Evolutionary conservation across 352 stramenopile species (phyloP), one percentile per base, ranked within the genome.

Genomic region (Thraustochytrium striatum): DNA sequence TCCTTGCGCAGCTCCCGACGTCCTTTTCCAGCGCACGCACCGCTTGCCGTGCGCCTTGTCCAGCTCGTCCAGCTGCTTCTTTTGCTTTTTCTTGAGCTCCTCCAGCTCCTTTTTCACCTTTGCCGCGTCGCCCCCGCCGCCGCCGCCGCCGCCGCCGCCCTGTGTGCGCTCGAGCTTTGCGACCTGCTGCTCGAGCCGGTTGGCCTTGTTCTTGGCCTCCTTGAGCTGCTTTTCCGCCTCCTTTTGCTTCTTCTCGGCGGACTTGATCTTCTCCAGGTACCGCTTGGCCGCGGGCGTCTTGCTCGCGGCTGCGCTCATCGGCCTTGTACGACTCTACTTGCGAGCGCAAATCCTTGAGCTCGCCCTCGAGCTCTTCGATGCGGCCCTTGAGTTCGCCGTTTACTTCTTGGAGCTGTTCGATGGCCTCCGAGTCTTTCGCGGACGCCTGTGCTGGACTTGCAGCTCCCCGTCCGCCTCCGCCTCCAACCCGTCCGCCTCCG

Each of bases 211-310:
- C 9, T 47, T 50, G 28, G 68, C 43, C 39, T 84, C 53, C 58
- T 83, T 72, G 38, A 61, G 32, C 43, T 82, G 62, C 32, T 84
- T 81, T n/a, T 79, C 82, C n/a, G 50, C 69, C 7, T 79, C 58
- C 19, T 81, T 58, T 16, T 82, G 39, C 25, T 82, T 59, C 47
- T 82, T 82, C 59, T 81, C 52, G 33, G 80, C 36, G 0, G 32
- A 9, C 47, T 82, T 82, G 21, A 72, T 25, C 35, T 81, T 82
- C 21, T 81, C 72, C 72, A 69, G 19, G 36, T 81, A 69, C 13
- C 57, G 30, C 58, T 81, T 81, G 3, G 72, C 59, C 5, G 52
- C 57, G 9, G 57, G 36, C 11, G 32, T 69, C n/a, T 61, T 19
- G 13, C 8, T 30, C 7, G 7, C 72, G 16, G 35, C 38, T 19